Conservation (phyloP, 73 alveolate genomes). For the Tetrahymena malaccensis region DNA sequence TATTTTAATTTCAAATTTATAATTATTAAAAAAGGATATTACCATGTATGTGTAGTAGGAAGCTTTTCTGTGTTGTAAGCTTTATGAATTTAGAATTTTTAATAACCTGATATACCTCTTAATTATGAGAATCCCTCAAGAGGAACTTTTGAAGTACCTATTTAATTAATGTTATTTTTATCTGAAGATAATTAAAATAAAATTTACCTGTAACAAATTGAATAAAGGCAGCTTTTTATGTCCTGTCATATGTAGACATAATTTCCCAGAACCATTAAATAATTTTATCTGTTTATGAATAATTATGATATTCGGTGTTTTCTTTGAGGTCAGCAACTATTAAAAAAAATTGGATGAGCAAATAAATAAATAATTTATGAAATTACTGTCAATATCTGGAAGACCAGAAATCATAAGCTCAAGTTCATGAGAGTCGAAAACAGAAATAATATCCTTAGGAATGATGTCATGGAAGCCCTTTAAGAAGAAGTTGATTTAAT, state of each 20-base stretch:
- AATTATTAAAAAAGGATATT: not conserved
- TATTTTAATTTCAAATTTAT: not conserved
- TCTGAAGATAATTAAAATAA: not conserved
- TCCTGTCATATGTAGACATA: constrained; percentile 72
- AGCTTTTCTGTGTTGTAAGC: constrained; percentile 64
- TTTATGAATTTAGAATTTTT: constrained; percentile 39
- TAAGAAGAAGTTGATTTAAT: constrained; percentile 72
- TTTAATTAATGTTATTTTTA: not conserved
- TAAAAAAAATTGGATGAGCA: not conserved
- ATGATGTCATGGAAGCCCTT: constrained; percentile 96
- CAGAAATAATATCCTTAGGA: constrained; percentile 81
- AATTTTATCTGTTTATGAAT: constrained; percentile 66
- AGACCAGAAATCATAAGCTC: constrained; percentile 95
- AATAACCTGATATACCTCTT: constrained; percentile 46
- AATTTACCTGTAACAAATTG: constrained; percentile 77
- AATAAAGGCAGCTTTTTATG: constrained; percentile 87
- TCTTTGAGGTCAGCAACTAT: constrained; percentile 89
- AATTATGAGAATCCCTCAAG: constrained; percentile 93
- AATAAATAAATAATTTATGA: not conserved
- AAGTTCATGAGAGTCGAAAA: constrained; percentile 84
- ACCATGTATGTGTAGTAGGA: constrained; percentile 95
- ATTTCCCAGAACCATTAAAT: constrained; percentile 94
- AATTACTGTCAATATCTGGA: constrained; percentile 65
- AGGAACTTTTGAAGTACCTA: constrained; percentile 96
- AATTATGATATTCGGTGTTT: constrained; percentile 93